Evolutionary conservation across 2,329 filamentous ascomycete species (phyloP), one percentile per base, ranked within the genome.

Genomic region (Teratosphaeriaceae sp.): DNA sequence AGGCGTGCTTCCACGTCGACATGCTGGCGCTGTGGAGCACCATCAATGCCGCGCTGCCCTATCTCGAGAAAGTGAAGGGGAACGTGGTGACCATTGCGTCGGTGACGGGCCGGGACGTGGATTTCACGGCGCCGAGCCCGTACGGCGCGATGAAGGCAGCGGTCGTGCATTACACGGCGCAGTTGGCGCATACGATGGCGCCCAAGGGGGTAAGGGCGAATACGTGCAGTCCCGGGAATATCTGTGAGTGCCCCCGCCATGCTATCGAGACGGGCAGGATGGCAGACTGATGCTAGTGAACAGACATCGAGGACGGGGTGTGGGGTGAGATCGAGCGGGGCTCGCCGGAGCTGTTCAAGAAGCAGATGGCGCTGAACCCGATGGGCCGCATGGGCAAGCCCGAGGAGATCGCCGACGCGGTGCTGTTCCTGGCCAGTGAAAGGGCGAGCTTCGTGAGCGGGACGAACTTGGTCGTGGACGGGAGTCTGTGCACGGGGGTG

Each of bases 371-470:
- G 15, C 50, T 61, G 40, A 72, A 60, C 48, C 73, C 74, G 1
- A 67, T 68, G 42, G 65, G 65, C 3, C 60, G 71, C 3, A 61
- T 75, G 46, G 74, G 71, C 0, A 62, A 62, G 46, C 69, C 74
- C 0, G 68, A 72, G 15, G 74, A 78, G 45, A 66, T 77, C 30
- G 73, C 74, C 0, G 64, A 66, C 38, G 61, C 65, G 1, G 64
- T 76, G 27, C 61, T 57, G 0, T 76, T 64, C 12, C 45, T 58
- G 37, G 50, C 38, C 27, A 60, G 57, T 35, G 44, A 53, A 21
- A 49, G 49, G 42, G 58, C 58, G 29, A 48, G 43, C 22, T 62
- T 60, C 41, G 48, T 59, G n/a, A 53, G 44, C 21, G 57, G 58
- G 8, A 39, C 50, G n/a, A 62, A 61, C 44, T 44, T 60, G 19